Evolutionary conservation across 257 asterid species (phyloP).

Genomic region (Apocynum venetum): DNA sequence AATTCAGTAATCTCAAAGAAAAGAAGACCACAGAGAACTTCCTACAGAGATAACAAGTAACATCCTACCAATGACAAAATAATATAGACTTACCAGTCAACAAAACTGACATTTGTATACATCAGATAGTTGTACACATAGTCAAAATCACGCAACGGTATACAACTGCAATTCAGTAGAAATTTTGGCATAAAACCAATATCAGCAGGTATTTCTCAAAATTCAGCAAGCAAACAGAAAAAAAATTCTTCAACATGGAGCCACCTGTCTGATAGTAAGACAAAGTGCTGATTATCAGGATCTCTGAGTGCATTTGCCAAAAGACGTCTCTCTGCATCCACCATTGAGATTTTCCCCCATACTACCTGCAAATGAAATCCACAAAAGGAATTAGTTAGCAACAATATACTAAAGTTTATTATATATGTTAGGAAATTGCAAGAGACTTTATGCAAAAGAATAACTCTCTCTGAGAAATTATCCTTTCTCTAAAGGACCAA

Average conservation of each 20-base stretch:
- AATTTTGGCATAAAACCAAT: slow-evolving; percentile 26
- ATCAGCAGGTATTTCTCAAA: slow-evolving; percentile 7
- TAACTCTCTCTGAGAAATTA: not conserved
- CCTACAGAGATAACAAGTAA: not conserved
- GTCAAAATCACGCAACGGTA: slow-evolving; percentile 81
- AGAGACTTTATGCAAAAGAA: not conserved
- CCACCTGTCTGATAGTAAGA: slow-evolving; percentile 94
- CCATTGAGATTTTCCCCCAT: slow-evolving; percentile 99
- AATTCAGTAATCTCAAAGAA: not conserved
- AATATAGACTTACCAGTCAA: slow-evolving; percentile 70
- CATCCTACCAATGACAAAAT: not conserved
- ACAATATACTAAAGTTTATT: not conserved
- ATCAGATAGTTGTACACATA: slow-evolving; percentile 92
- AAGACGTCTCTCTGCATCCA: slow-evolving; percentile 96
- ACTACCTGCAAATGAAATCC: slow-evolving; percentile 57
- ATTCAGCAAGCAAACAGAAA: slow-evolving; percentile 12
- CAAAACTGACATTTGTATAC: slow-evolving; percentile 85
- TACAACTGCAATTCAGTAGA: slow-evolving; percentile 68
- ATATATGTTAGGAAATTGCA: not conserved
- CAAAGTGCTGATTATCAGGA: slow-evolving; percentile 81
- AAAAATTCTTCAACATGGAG: slow-evolving; percentile 11
- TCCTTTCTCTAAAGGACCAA: not conserved
- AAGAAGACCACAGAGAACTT: not conserved
- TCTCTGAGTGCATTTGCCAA: slow-evolving; percentile 80
- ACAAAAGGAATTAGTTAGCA: not conserved